Conservation (phyloP, 1,284 basidiomycete species). For the Trametes pubescens region DNA sequence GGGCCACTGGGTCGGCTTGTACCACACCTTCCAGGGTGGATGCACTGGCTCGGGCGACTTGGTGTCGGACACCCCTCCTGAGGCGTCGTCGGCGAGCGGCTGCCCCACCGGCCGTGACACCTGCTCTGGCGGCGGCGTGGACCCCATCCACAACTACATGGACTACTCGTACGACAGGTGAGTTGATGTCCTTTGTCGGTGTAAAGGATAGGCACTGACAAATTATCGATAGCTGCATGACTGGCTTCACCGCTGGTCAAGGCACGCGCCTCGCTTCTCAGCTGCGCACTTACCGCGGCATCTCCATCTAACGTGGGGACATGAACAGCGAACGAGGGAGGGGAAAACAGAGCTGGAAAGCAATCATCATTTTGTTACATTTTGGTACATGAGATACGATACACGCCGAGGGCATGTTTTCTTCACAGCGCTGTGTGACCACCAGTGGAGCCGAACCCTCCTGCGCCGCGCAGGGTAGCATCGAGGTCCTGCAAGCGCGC, state of each 20-base stretch:
- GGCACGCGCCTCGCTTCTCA: slow-evolving; percentile 50
- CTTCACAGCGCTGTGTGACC: slow-evolving; percentile 62
- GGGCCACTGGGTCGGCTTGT: slow-evolving; percentile 65
- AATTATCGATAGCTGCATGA: slow-evolving; percentile 49
- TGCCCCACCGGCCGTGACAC: slow-evolving; percentile 57
- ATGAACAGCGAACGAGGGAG: background rate
- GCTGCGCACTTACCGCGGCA: slow-evolving; percentile 56
- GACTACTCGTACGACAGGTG: slow-evolving; percentile 38
- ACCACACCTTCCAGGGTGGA: slow-evolving; percentile 68
- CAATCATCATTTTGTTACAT: background rate
- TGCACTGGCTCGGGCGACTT: slow-evolving; percentile 57
- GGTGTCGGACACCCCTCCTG: slow-evolving; percentile 60
- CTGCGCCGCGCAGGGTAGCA: slow-evolving; percentile 84
- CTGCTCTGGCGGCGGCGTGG: slow-evolving; percentile 50
- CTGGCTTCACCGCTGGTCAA: slow-evolving; percentile 57
- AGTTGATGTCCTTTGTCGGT: background rate
- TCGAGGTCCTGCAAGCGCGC: slow-evolving; percentile 70
- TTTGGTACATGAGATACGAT: background rate
- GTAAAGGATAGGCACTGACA: too few species aligned
- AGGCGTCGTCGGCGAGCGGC: slow-evolving; percentile 52
- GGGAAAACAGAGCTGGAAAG: background rate
- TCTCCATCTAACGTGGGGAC: slow-evolving; percentile 35
- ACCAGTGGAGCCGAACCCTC: slow-evolving; percentile 97
- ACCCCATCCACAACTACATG: slow-evolving; percentile 51
- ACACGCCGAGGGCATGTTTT: background rate